Evolutionary conservation across 768 basidiomycete species (phyloP).

Genomic region (Podaxis sp.): DNA sequence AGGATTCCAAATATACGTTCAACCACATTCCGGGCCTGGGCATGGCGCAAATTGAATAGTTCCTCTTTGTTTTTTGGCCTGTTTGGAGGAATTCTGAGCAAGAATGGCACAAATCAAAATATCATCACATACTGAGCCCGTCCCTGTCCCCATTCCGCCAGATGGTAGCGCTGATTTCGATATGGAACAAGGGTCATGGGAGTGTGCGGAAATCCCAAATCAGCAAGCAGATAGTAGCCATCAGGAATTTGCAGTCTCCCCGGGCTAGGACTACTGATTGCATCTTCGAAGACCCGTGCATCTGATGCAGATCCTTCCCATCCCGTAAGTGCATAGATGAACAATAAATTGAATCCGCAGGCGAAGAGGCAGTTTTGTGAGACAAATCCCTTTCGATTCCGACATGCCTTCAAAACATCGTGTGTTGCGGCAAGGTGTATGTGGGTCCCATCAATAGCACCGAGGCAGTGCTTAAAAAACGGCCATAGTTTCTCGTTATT

Average conservation of each 20-base stretch:
- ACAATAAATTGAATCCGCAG: slow-evolving; percentile 20
- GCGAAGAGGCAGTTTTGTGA: background rate
- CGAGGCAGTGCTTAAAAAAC: too few relatives aligned
- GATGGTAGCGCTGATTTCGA: slow-evolving; percentile 34
- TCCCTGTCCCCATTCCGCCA: slow-evolving; percentile 38
- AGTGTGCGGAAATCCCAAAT: slow-evolving; percentile 34
- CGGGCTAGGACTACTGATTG: too few relatives aligned
- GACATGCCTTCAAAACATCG: slow-evolving; percentile 25
- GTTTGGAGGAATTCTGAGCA: slow-evolving; percentile 18
- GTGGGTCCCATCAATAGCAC: too few relatives aligned
- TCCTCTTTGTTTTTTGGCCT: slow-evolving; percentile 33
- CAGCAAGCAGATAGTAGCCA: slow-evolving; percentile 34
- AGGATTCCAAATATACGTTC: slow-evolving; percentile 37
- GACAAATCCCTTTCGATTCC: too few relatives aligned
- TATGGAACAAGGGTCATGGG: slow-evolving; percentile 35
- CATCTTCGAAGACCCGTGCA: slow-evolving; percentile 22
- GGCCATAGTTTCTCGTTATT: too few relatives aligned
- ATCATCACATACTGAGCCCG: slow-evolving; percentile 9
- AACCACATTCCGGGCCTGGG: slow-evolving; percentile 33
- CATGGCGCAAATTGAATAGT: slow-evolving; percentile 36
- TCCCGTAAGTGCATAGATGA: slow-evolving; percentile 29
- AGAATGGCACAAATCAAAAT: background rate
- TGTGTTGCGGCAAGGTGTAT: background rate
- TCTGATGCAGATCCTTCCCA: slow-evolving; percentile 35
- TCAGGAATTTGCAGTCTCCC: slow-evolving; percentile 26